Conservation (phyloP, 805 yeast genomes). For the Teunomyces pallodes region DNA sequence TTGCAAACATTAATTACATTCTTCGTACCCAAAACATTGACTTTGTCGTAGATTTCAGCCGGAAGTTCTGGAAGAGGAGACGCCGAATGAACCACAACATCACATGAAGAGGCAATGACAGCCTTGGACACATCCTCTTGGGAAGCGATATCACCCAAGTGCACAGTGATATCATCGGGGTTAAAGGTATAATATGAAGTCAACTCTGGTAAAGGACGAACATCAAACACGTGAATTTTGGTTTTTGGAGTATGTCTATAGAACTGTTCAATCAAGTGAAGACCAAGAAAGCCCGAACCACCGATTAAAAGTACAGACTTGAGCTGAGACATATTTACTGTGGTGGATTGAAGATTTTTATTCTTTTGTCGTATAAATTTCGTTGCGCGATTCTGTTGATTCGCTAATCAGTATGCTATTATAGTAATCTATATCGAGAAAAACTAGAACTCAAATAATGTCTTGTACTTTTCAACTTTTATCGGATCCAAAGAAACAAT, state of each 20-base stretch:
- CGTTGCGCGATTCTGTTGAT: neutral
- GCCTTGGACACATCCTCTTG: constrained; percentile 65
- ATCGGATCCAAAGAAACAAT: constrained; percentile 19
- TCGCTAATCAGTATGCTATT: neutral
- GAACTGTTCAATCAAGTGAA: constrained; percentile 86
- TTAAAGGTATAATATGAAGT: constrained; percentile 76
- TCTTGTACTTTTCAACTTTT: constrained; percentile 26
- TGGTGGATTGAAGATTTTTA: neutral
- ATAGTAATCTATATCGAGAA: neutral
- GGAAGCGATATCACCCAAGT: constrained; percentile 83
- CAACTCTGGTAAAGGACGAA: constrained; percentile 80
- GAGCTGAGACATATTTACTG: constrained; percentile 12
- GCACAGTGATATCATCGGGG: constrained; percentile 53
- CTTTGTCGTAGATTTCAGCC: constrained; percentile 79
- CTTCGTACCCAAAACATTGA: constrained; percentile 85
- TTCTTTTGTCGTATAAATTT: constrained; percentile 1
- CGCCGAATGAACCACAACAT: constrained; percentile 89
- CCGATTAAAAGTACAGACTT: constrained; percentile 83
- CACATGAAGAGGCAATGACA: constrained; percentile 55
- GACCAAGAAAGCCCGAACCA: constrained; percentile 92
- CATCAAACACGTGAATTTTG: constrained; percentile 81
- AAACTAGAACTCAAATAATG: constrained; percentile 16
- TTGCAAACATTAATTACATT: constrained; percentile 67
- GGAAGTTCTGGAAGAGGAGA: constrained; percentile 88
- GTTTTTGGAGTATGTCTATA: constrained; percentile 63